A percentile compares a stretch with the other conserved stretches of the same genome.
Conservation (phyloP, 176 grass and related monocot genomes). For the Musa troglodytarum region DNA sequence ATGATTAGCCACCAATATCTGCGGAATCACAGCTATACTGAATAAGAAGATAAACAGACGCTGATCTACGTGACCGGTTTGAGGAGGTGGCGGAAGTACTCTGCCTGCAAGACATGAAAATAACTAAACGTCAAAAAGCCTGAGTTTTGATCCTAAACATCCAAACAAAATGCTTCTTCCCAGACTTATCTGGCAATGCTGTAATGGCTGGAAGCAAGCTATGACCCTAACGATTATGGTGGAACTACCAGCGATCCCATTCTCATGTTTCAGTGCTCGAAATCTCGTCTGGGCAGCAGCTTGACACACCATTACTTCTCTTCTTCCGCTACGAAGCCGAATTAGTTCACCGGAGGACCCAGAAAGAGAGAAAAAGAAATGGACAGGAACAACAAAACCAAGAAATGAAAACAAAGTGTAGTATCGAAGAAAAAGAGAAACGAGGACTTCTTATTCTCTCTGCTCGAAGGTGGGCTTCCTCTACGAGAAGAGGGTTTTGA, state of each 20-base stretch:
- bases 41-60: slow-evolving; percentile 19
- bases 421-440: background rate
- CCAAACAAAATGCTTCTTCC: background rate
- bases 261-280: slow-evolving; percentile 81
- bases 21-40: slow-evolving; percentile 12
- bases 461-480: background rate
- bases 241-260: slow-evolving; percentile 36
- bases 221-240: slow-evolving; percentile 63
- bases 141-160: no score
- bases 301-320: slow-evolving; percentile 93
- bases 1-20: background rate
- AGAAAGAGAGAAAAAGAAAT: slow-evolving; percentile 15
- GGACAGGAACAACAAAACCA: background rate
- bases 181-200: slow-evolving; percentile 76
- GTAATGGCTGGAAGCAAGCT: slow-evolving; percentile 69
- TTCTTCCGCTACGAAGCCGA: slow-evolving; percentile 8
- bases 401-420: background rate
- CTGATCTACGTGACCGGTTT: slow-evolving; percentile 79
- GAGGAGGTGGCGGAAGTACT: slow-evolving; percentile 92
- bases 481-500: background rate
- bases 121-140: background rate
- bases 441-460: background rate
- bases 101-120: slow-evolving; percentile 40
- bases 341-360: slow-evolving; percentile 29
- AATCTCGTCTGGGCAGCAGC: slow-evolving; percentile 71